Evolutionary conservation across 352 stramenopile species (phyloP).

Genomic region (Globisporangium heterothallicum): DNA sequence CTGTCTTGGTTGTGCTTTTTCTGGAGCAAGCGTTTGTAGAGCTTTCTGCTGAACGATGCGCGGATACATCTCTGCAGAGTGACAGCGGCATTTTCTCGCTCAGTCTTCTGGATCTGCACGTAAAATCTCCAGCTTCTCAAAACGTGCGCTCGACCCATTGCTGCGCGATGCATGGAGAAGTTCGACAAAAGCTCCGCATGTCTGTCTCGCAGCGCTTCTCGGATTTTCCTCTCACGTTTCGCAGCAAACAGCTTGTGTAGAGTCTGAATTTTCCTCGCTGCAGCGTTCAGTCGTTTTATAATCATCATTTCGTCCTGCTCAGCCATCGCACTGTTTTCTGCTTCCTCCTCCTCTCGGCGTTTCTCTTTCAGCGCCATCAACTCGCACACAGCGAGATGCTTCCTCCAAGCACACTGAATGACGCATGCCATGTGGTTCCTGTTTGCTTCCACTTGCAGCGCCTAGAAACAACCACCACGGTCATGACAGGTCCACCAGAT

Average conservation of each 20-base stretch:
- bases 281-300: slow-evolving; percentile 26
- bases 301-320: slow-evolving; percentile 40
- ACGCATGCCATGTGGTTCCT: slow-evolving; percentile 20
- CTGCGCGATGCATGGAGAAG: slow-evolving; percentile 28
- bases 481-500: neutral
- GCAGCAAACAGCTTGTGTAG: slow-evolving; percentile 34
- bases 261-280: slow-evolving; percentile 45
- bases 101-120: slow-evolving; percentile 23
- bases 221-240: slow-evolving; percentile 28
- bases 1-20: slow-evolving; percentile 29
- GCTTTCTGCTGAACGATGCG: slow-evolving; percentile 24
- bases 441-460: slow-evolving; percentile 24
- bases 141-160: slow-evolving; percentile 19
- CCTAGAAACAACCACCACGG: slow-evolving; percentile 9
- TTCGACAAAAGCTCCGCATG: slow-evolving; percentile 31
- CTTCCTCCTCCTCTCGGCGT: slow-evolving; percentile 26
- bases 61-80: slow-evolving; percentile 39
- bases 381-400: slow-evolving; percentile 18
- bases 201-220: slow-evolving; percentile 28
- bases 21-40: slow-evolving; percentile 32
- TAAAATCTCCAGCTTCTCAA: slow-evolving; percentile 38
- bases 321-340: slow-evolving; percentile 33
- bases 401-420: slow-evolving; percentile 50
- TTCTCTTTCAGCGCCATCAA: slow-evolving; percentile 19
- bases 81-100: slow-evolving; percentile 23